Evolutionary conservation across 83 land plant genomes (phyloP).

Genomic region (Picea mariana): DNA sequence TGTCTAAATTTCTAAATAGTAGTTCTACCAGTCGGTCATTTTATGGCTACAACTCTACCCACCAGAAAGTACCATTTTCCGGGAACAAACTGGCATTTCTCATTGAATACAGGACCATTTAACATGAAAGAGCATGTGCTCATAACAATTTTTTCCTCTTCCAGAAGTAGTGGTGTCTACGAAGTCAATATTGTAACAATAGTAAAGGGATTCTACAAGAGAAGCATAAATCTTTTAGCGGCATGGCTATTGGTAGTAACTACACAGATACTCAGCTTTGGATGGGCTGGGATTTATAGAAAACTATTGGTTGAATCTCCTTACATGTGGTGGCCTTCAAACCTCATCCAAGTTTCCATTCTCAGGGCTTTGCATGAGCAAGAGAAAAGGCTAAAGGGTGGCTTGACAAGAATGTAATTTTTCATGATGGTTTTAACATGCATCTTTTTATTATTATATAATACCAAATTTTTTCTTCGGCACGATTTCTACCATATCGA

Average conservation of each 20-base stretch:
- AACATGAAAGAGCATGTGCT: slow-evolving; percentile 38
- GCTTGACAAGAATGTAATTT: slow-evolving; percentile 31
- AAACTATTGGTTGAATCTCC: slow-evolving; percentile 64
- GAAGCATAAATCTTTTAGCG: slow-evolving; percentile 27
- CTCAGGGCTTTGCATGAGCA: slow-evolving; percentile 67
- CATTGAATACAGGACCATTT: slow-evolving; percentile 61
- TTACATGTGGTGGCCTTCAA: slow-evolving; percentile 89
- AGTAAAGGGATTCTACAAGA: slow-evolving; percentile 64
- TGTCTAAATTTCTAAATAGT: slow-evolving; percentile 21
- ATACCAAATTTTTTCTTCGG: slow-evolving; percentile 35
- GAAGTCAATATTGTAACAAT: slow-evolving; percentile 54
- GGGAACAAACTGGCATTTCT: slow-evolving; percentile 29
- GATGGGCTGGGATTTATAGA: slow-evolving; percentile 84
- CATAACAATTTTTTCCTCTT: slow-evolving; percentile 65
- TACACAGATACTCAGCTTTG: slow-evolving; percentile 62
- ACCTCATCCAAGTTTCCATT: slow-evolving; percentile 66
- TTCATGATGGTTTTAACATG: slow-evolving; percentile 22
- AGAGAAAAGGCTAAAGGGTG: slow-evolving; percentile 17
- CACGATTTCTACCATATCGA: slow-evolving; percentile 30
- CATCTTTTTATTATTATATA: slow-evolving; percentile 36
- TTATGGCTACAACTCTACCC: slow-evolving; percentile 55
- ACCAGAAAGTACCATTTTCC: slow-evolving; percentile 19
- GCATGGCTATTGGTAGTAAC: slow-evolving; percentile 41
- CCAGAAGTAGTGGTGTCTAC: slow-evolving; percentile 47
- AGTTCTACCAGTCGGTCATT: slow-evolving; percentile 44